phyloP scores from a whole-genome alignment of 2,329 filamentous ascomycete genomes.

The Trichoderma atroviride region DNA sequence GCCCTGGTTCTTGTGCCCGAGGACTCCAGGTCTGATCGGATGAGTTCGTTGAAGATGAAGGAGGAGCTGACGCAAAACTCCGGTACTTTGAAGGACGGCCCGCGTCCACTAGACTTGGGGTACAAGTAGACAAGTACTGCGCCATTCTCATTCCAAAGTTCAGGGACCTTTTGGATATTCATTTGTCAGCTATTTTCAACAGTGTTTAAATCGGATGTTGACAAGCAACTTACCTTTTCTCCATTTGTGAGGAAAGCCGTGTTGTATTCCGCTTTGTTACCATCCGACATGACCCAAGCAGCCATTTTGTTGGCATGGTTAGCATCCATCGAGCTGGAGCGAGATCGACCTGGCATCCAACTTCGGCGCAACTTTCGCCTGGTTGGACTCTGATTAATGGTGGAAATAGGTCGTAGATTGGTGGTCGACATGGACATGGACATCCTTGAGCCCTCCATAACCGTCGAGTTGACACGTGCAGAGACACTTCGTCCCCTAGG shows the following conservation, averaged over 20 bases:
- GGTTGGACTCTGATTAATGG: conserved; percentile 49
- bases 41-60: conserved; percentile 55
- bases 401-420: conserved; percentile 32
- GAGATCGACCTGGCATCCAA: conserved; percentile 58
- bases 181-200: background rate
- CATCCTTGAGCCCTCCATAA: conserved; percentile 39
- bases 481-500: conserved; percentile 52
- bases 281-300: conserved; percentile 61
- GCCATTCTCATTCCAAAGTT: conserved; percentile 66
- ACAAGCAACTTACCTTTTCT: conserved; percentile 52
- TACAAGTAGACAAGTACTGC: conserved; percentile 61
- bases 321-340: conserved; percentile 51
- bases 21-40: conserved; percentile 49
- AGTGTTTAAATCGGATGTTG: background rate
- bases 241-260: conserved; percentile 53
- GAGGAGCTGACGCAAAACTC: conserved; percentile 58
- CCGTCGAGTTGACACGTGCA: conserved; percentile 45
- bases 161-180: conserved; percentile 54
- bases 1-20: conserved; percentile 40
- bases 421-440: conserved; percentile 37
- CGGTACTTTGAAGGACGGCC: conserved; percentile 63
- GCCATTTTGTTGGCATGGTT: conserved; percentile 32
- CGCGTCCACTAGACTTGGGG: conserved; percentile 51
- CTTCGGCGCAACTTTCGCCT: conserved; percentile 54
- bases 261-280: conserved; percentile 59